These are phyloP conservation scores for Fusarium luffae DNA, from an alignment of 2,329 filamentous ascomycete species.

Conservation along the genomic window DNA sequence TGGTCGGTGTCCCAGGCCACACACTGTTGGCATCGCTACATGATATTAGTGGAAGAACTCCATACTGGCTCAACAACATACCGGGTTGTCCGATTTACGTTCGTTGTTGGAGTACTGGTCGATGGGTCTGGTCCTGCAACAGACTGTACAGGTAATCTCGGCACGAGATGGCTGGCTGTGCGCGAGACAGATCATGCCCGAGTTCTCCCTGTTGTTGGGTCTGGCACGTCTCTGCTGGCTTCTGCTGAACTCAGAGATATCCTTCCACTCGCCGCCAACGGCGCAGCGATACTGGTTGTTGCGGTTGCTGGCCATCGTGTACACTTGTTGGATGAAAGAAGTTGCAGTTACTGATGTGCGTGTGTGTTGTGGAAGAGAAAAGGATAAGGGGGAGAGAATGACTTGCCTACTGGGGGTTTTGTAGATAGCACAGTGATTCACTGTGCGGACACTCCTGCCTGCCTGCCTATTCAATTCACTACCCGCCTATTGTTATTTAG, in stretches of 20 bases:
- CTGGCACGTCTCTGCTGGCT: constrained; percentile 41
- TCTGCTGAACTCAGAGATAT: constrained; percentile 47
- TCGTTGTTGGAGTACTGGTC: constrained; percentile 48
- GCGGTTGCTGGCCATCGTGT: constrained; percentile 1
- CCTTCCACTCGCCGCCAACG: constrained; percentile 52
- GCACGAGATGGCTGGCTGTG: constrained; percentile 42
- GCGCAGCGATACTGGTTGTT: constrained; percentile 51
- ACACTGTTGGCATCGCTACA: constrained; percentile 51
- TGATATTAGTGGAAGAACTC: constrained; percentile 1
- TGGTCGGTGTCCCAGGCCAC: constrained; percentile 51
- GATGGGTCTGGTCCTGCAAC: constrained; percentile 43
- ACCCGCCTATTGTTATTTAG: neutral
- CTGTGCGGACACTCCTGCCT: neutral
- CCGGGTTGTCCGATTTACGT: constrained; percentile 44
- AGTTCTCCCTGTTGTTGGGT: constrained; percentile 28
- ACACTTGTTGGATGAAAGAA: neutral
- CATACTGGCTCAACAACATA: constrained; percentile 35
- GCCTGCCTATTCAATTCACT: neutral
- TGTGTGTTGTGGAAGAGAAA: neutral
- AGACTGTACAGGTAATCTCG: constrained; percentile 50
- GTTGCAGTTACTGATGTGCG: neutral
- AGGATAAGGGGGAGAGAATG: neutral
- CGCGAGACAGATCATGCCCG: constrained; percentile 53
- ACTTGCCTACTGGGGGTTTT: neutral
- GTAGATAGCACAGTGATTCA: neutral